These are phyloP conservation scores for Lotus japonicus DNA, from an alignment of 306 rosid species.

Conservation along the genomic window DNA sequence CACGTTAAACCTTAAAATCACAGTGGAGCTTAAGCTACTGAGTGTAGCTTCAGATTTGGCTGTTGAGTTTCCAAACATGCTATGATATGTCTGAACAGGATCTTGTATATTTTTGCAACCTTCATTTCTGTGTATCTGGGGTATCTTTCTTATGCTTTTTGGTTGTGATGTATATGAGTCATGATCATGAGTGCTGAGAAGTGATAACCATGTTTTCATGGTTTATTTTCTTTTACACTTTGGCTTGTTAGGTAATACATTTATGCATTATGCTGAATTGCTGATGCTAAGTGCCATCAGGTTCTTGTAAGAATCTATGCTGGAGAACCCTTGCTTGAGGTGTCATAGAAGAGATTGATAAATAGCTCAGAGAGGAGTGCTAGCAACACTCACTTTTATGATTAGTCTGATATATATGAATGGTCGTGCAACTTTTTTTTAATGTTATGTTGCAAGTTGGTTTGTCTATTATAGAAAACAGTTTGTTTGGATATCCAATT, in stretches of 20 bases:
- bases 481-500: too few relatives aligned
- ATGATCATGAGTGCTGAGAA: slow-evolving; percentile 13
- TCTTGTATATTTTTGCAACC: slow-evolving; percentile 16
- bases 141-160: neutral
- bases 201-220: slow-evolving; percentile 18
- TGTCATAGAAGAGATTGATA: neutral
- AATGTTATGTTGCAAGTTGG: neutral
- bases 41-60: too few relatives aligned
- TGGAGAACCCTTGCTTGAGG: neutral
- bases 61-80: too few relatives aligned
- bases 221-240: neutral
- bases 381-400: too few relatives aligned
- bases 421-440: neutral
- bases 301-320: neutral
- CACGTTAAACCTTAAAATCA: too few relatives aligned
- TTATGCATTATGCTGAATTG: neutral
- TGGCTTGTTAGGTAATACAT: neutral
- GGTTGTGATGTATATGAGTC: slow-evolving; percentile 1
- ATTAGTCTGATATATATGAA: neutral
- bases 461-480: too few relatives aligned
- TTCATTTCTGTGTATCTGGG: slow-evolving; percentile 8
- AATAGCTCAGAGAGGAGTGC: neutral
- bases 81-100: neutral
- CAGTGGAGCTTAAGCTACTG: too few relatives aligned
- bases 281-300: neutral